phyloP scores from a whole-genome alignment of 257 asterid species.

The Thymus quinquecostatus region DNA sequence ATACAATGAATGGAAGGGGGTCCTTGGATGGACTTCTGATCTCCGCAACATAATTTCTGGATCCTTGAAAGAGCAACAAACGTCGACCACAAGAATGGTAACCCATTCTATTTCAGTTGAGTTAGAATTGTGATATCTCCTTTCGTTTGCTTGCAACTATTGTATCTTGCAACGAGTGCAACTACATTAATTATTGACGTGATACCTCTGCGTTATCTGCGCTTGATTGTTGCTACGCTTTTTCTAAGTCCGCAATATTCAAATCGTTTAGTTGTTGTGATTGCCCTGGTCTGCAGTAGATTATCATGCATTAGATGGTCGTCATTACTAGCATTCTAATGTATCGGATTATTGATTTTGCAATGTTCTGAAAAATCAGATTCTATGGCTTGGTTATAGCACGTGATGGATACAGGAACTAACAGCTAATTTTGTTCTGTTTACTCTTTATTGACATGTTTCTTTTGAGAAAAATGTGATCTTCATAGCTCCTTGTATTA shows the following conservation, averaged over 20 bases:
- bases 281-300: constrained; percentile 1
- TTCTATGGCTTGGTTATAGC: constrained; percentile 1
- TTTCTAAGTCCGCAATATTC: not conserved
- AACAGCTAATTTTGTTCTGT: not conserved
- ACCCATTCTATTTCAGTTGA: not conserved
- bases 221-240: constrained; percentile 18
- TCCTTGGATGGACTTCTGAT: constrained; percentile 76
- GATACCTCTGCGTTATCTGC: constrained; percentile 7
- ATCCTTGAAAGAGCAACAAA: constrained; percentile 59
- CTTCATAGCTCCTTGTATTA: not conserved
- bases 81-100: constrained; percentile 70
- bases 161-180: not conserved
- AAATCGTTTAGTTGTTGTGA: constrained; percentile 1
- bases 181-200: not conserved
- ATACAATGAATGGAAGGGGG: constrained; percentile 82
- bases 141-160: not conserved
- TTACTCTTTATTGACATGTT: not conserved
- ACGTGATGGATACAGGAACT: not conserved
- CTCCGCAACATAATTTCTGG: constrained; percentile 61
- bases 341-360: not conserved
- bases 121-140: not conserved
- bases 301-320: constrained; percentile 10
- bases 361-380: constrained; percentile 9
- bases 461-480: not conserved
- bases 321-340: not conserved